Conservation (phyloP, 1,284 basidiomycete genomes). For the Sporisorium exsertum region DNA sequence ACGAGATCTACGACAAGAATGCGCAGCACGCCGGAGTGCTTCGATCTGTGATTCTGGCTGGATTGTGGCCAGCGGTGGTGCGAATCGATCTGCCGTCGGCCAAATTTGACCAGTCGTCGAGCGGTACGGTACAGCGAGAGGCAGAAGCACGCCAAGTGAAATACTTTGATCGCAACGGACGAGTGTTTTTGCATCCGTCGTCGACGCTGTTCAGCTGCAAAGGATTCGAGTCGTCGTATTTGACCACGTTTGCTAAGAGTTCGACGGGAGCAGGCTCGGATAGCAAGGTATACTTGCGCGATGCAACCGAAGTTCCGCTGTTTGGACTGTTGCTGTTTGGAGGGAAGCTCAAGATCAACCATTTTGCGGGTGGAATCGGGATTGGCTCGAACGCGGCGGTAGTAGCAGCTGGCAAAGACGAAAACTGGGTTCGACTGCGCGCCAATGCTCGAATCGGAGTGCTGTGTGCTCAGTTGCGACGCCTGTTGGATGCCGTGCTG, state of each 20-base stretch:
- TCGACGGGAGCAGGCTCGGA: constrained; percentile 72
- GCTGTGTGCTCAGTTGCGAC: constrained; percentile 85
- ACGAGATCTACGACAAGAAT: constrained; percentile 61
- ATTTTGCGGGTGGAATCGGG: constrained; percentile 77
- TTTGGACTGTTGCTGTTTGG: constrained; percentile 88
- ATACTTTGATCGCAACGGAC: constrained; percentile 68
- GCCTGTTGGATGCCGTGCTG: constrained; percentile 33
- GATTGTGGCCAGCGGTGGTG: constrained; percentile 73
- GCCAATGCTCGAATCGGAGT: constrained; percentile 90
- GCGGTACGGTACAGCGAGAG: constrained; percentile 62
- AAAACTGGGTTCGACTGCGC: constrained; percentile 76
- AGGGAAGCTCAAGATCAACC: constrained; percentile 81
- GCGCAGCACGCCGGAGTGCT: constrained; percentile 49
- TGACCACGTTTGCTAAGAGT: constrained; percentile 85
- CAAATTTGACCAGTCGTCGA: constrained; percentile 59
- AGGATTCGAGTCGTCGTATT: constrained; percentile 81
- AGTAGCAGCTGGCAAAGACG: constrained; percentile 25
- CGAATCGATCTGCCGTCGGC: constrained; percentile 59
- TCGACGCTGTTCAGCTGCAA: constrained; percentile 80
- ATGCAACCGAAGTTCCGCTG: constrained; percentile 88
- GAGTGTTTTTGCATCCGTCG: constrained; percentile 86
- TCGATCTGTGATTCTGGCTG: constrained; percentile 59
- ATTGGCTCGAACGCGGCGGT: constrained; percentile 45
- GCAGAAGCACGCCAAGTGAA: constrained; percentile 59
- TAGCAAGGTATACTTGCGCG: constrained; percentile 84